Conservation (phyloP, 148 eudicot genomes). For the Silene uniflora region DNA sequence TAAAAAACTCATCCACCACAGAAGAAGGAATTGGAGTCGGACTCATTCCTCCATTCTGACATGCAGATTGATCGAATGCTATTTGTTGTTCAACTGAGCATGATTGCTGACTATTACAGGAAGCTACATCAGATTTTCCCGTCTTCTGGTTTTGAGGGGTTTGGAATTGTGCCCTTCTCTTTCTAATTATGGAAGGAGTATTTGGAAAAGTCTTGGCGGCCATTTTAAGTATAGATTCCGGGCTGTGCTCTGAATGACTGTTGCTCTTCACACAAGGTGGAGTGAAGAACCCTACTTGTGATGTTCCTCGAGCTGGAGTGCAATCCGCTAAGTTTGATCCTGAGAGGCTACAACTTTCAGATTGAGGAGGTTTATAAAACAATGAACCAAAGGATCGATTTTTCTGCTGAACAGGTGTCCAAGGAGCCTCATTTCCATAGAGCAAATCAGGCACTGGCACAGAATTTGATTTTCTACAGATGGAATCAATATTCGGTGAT, state of each 20-base stretch:
- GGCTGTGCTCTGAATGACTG: slow-evolving; percentile 37
- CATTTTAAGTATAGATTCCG: slow-evolving; percentile 70
- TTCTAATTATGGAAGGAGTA: slow-evolving; percentile 84
- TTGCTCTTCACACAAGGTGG: slow-evolving; percentile 71
- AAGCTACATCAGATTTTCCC: slow-evolving; percentile 31
- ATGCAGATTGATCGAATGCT: slow-evolving; percentile 33
- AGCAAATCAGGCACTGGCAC: slow-evolving; percentile 28
- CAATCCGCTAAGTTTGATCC: slow-evolving; percentile 38
- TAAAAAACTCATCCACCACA: slow-evolving; percentile 30
- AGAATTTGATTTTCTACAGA: slow-evolving; percentile 21
- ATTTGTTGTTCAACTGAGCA: slow-evolving; percentile 22
- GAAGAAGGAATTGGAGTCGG: slow-evolving; percentile 33
- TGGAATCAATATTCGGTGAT: slow-evolving; percentile 24
- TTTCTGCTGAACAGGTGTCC: slow-evolving; percentile 31
- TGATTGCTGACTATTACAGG: slow-evolving; percentile 24
- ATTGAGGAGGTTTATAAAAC: slow-evolving; percentile 54
- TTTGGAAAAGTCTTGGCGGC: slow-evolving; percentile 81
- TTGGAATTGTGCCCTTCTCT: slow-evolving; percentile 48
- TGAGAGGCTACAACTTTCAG: slow-evolving; percentile 35
- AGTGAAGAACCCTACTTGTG: slow-evolving; percentile 50
- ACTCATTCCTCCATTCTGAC: slow-evolving; percentile 27
- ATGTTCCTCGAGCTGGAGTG: slow-evolving; percentile 28
- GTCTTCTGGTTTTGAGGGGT: slow-evolving; percentile 31
- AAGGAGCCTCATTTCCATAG: slow-evolving; percentile 27
- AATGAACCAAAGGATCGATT: slow-evolving; percentile 48